Evolutionary conservation across 371 early-diverging fungal species (phyloP).

Genomic region (Rhizopus delemar): DNA sequence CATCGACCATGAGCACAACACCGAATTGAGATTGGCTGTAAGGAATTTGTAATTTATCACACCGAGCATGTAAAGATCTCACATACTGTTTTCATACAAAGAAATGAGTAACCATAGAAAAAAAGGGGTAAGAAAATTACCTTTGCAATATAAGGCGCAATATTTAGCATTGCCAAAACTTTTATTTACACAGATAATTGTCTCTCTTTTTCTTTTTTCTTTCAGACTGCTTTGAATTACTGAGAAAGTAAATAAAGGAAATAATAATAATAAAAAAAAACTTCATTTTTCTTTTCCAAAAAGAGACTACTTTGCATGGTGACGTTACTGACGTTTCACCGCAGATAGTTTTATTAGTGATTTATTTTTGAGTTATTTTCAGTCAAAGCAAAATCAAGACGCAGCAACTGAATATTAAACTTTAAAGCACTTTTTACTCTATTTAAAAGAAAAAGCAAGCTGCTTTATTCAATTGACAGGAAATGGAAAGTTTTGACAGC

Average conservation of each 20-base stretch:
- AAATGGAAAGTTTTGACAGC: too few relatives aligned
- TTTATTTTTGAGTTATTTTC: constrained; percentile 54
- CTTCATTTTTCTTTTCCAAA: constrained; percentile 4
- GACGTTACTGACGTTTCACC: constrained; percentile 7
- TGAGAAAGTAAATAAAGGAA: constrained; percentile 1
- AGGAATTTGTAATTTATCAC: constrained; percentile 48
- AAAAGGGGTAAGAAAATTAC: constrained; percentile 18
- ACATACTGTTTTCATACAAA: constrained; percentile 44
- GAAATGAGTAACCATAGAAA: neutral
- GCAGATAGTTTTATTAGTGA: constrained; percentile 23
- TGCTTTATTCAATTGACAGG: too few relatives aligned
- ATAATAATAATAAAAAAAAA: neutral
- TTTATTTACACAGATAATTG: neutral
- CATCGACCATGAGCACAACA: constrained; percentile 67
- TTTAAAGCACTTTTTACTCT: too few relatives aligned
- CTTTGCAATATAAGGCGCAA: constrained; percentile 64
- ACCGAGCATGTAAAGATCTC: constrained; percentile 51
- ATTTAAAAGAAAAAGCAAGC: too few relatives aligned
- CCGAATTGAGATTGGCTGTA: constrained; percentile 60
- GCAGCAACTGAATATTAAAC: too few relatives aligned
- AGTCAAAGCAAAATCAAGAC: neutral
- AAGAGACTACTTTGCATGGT: neutral
- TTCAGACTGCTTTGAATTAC: neutral
- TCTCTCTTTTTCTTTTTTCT: neutral
- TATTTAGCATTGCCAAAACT: constrained; percentile 44